A percentile compares a stretch with the other conserved stretches of the same genome.
These are phyloP conservation scores for Rosa lucieae DNA, from an alignment of 306 rosid genomes.

Conservation along the genomic window DNA sequence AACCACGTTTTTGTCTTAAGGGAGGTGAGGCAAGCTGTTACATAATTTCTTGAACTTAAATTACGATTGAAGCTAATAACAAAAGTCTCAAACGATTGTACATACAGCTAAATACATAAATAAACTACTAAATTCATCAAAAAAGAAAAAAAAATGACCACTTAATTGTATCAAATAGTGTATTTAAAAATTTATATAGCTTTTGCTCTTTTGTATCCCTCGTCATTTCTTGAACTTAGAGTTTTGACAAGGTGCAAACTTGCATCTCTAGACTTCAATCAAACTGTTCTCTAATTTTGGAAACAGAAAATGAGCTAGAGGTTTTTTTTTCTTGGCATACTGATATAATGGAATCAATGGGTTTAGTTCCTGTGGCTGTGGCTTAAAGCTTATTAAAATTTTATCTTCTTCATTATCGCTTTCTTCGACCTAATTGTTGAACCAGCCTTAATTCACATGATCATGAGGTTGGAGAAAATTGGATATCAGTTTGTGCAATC, in stretches of 20 bases:
- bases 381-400: not conserved
- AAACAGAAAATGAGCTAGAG: not conserved
- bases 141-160: no score
- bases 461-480: not conserved
- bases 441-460: not conserved
- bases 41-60: not conserved
- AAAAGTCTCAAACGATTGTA: not conserved
- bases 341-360: not conserved
- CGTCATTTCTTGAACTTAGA: not conserved
- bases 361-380: not conserved
- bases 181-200: not conserved
- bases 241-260: not conserved
- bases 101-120: not conserved
- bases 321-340: not conserved
- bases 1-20: constrained; percentile 92
- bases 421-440: not conserved
- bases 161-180: not conserved
- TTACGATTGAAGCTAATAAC: not conserved
- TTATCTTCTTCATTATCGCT: not conserved
- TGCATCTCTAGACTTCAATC: not conserved
- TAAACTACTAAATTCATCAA: not conserved
- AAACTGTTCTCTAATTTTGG: not conserved
- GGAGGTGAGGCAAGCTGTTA: constrained; percentile 56
- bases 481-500: not conserved
- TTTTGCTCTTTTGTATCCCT: not conserved